Conservation (phyloP, 352 stramenopile species). For the Halophytophthora batemanensis region DNA sequence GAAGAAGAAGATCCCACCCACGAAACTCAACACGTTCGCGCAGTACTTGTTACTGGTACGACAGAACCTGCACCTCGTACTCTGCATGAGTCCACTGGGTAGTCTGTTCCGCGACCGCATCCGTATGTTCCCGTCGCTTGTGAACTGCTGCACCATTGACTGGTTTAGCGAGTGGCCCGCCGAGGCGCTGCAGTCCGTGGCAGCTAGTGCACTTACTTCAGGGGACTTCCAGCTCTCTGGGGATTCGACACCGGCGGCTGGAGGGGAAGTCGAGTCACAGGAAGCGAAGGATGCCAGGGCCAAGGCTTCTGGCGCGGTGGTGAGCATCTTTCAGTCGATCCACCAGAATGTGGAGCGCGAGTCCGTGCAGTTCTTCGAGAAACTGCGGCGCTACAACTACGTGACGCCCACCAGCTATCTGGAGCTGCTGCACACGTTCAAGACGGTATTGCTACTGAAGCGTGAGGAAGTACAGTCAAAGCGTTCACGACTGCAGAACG, state of each 20-base stretch:
- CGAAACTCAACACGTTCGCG: constrained; percentile 94
- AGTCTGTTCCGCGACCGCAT: constrained; percentile 90
- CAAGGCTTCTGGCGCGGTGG: constrained; percentile 31
- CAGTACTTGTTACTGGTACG: constrained; percentile 93
- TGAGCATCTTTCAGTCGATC: constrained; percentile 83
- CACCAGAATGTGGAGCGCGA: constrained; percentile 89
- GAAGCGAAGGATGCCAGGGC: constrained; percentile 16
- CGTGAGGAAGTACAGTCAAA: constrained; percentile 87
- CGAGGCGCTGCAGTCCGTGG: constrained; percentile 79
- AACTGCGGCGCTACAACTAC: constrained; percentile 91
- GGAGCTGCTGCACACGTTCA: constrained; percentile 93
- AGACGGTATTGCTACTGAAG: constrained; percentile 86
- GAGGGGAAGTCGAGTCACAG: constrained; percentile 14
- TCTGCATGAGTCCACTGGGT: constrained; percentile 92
- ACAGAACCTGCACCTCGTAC: constrained; percentile 90
- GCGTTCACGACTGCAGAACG: constrained; percentile 84
- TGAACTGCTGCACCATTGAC: constrained; percentile 89
- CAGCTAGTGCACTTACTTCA: constrained; percentile 35
- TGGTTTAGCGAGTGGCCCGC: constrained; percentile 89
- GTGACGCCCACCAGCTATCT: constrained; percentile 94
- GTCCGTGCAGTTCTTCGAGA: constrained; percentile 82
- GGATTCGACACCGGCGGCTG: constrained; percentile 6
- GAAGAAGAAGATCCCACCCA: constrained; percentile 89
- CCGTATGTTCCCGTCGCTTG: constrained; percentile 88
- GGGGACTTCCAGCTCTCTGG: constrained; percentile 62